Evolutionary conservation across 495 filamentous ascomycete genomes (phyloP), one percentile per base, ranked within the genome.

Genomic region (Penicillium lividum): DNA sequence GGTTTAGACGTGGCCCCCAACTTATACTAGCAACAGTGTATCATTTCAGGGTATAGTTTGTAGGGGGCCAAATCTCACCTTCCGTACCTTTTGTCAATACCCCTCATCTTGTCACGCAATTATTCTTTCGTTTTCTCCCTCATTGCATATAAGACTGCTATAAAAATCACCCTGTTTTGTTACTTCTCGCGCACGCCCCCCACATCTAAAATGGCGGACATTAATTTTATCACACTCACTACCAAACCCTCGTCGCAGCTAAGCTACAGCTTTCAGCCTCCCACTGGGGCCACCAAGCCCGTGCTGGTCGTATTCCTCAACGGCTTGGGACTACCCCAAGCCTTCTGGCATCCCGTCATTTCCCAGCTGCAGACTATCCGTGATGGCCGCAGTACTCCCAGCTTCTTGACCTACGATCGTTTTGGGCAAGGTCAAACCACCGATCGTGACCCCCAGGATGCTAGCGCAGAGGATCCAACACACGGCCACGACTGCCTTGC

Each of bases 321-420:
- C 62, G 86, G 86, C 18, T 76, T 88, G 50, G 71, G 79, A 31
- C 71, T 80, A 8, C 80, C 82, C 7, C 73, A 82, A 55, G 57
- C 72, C 1, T 68, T 69, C 33, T 88, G 85, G 84, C 43, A 65
- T 3, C 70, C 73, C 0, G 61, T 77, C 9, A 78, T 86, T 47
- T 30, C 66, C 3, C 58, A 70, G 15, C 63, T 86, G 47, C 63
- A 78, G 52, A 51, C 57, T 29, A 51, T 69, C 16, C 65, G 66
- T 33, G 54, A 62, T 18, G 63, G 59, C 9, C 8, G 18, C 53
- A 64, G 59, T 11, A 67, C 64, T 29, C 81, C 83, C 10, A 65
- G 77, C 7, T 72, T 86, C 33, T 76, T 89, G 4, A 77, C 77
- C 49, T 88, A 87, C 61, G 86, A 89, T 70, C 82, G 86, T 40